Evolutionary conservation across 371 early-diverging fungal species (phyloP).

Genomic region (Zancudomyces culisetae): DNA sequence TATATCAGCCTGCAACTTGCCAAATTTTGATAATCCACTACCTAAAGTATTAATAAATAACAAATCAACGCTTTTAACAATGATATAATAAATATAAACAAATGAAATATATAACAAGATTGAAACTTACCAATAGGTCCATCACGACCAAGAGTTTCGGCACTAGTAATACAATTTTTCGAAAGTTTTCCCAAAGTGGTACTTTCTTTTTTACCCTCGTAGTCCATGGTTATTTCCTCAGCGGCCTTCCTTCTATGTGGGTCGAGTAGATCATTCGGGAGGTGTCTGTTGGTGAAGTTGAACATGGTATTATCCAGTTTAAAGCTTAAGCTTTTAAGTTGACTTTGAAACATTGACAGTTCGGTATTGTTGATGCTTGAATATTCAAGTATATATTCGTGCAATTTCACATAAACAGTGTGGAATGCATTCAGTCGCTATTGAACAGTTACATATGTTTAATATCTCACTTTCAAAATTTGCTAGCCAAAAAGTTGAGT

Average conservation of each 20-base stretch:
- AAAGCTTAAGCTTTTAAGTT: neutral
- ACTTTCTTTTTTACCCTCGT: neutral
- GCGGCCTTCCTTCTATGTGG: neutral
- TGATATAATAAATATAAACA: too few relatives aligned
- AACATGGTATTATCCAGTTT: neutral
- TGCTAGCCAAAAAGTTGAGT: neutral
- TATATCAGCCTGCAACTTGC: conserved; percentile 53
- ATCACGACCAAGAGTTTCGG: conserved; percentile 44
- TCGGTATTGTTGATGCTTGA: neutral
- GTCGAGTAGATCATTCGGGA: too few relatives aligned
- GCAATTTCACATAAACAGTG: neutral
- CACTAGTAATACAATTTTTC: neutral
- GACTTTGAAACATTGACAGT: neutral
- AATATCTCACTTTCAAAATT: neutral
- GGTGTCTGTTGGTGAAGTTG: too few relatives aligned
- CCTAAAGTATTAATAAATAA: conserved; percentile 15
- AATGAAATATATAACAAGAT: too few relatives aligned
- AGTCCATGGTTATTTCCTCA: neutral
- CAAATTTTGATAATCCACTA: conserved; percentile 69
- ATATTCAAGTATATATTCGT: neutral
- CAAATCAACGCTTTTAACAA: too few relatives aligned
- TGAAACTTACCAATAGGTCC: conserved; percentile 51
- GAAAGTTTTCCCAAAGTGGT: neutral
- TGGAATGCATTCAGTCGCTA: neutral
- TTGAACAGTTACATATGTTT: neutral